Conservation (phyloP, 2,329 filamentous ascomycete genomes). For the Cyphellophora europaea region DNA sequence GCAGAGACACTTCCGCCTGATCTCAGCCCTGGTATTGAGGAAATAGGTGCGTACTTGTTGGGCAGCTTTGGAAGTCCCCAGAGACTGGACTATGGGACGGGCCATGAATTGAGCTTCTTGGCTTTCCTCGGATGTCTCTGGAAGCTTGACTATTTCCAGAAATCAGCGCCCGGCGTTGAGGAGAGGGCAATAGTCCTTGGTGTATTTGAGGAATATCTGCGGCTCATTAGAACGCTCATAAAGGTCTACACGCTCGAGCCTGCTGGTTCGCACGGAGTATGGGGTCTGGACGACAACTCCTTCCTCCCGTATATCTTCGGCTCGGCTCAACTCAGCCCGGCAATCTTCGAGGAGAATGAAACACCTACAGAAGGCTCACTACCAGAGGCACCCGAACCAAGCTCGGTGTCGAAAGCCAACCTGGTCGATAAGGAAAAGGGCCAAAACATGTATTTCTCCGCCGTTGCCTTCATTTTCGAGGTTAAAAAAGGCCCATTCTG, state of each 20-base stretch:
- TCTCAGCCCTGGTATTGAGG: conserved; percentile 43
- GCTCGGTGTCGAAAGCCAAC: conserved; percentile 55
- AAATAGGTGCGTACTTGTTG: conserved; percentile 70
- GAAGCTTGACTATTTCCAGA: conserved; percentile 73
- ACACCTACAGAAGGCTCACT: conserved; percentile 75
- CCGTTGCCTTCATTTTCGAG: conserved; percentile 93
- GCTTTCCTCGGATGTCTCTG: conserved; percentile 85
- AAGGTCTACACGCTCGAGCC: conserved; percentile 88
- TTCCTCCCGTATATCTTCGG: conserved; percentile 94
- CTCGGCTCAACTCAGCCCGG: conserved; percentile 75
- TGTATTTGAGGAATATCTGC: conserved; percentile 77
- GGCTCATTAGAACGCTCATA: conserved; percentile 72
- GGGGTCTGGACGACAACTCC: conserved; percentile 96
- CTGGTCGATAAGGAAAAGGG: conserved; percentile 57
- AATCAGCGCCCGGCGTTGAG: conserved; percentile 35
- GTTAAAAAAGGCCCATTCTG: conserved; percentile 96
- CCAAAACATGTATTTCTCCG: conserved; percentile 84
- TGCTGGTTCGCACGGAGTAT: conserved; percentile 91
- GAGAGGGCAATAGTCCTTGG: conserved; percentile 76
- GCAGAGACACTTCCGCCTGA: conserved; percentile 44
- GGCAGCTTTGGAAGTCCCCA: conserved; percentile 83
- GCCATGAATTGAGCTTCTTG: conserved; percentile 89
- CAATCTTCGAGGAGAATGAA: conserved; percentile 53
- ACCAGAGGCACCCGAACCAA: conserved; percentile 59
- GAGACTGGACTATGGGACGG: conserved; percentile 88